These are phyloP conservation scores for Ormosia emarginata DNA, from an alignment of 306 rosid genomes.

Conservation along the genomic window DNA sequence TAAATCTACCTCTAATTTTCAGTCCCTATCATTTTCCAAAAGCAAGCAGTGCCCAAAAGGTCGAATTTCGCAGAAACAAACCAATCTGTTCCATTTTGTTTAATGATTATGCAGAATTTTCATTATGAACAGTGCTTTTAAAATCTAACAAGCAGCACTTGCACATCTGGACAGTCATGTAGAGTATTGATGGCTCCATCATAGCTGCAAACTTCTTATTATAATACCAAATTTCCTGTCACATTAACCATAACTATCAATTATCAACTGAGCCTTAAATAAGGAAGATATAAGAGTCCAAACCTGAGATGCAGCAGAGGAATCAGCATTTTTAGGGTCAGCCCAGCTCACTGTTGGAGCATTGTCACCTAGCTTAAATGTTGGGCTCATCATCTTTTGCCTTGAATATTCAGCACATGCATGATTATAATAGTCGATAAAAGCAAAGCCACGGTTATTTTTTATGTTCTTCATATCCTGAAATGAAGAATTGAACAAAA, in stretches of 20 bases:
- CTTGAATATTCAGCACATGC: conserved; percentile 91
- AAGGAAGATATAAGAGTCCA: neutral
- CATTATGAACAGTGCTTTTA: neutral
- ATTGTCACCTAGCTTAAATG: conserved; percentile 83
- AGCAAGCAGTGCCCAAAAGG: neutral
- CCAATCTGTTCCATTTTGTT: neutral
- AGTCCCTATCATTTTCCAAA: too few species aligned
- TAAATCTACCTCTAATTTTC: too few species aligned
- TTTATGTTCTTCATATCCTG: conserved; percentile 79
- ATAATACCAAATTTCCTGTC: neutral
- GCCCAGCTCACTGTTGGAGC: conserved; percentile 99
- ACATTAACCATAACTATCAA: conserved; percentile 17
- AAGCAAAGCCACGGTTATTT: conserved; percentile 95
- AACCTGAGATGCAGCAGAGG: conserved; percentile 95
- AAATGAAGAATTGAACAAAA: conserved; percentile 30
- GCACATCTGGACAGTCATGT: neutral
- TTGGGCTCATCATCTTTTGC: conserved; percentile 84
- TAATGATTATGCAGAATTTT: neutral
- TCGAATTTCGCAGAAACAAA: neutral
- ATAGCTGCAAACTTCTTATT: neutral
- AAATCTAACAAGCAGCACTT: neutral
- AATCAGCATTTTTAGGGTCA: conserved; percentile 88
- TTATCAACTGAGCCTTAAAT: conserved; percentile 5
- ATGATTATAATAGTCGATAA: conserved; percentile 84
- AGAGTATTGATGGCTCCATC: neutral